Conservation (phyloP, 345 rosid species). For the Lepidium didymum region DNA sequence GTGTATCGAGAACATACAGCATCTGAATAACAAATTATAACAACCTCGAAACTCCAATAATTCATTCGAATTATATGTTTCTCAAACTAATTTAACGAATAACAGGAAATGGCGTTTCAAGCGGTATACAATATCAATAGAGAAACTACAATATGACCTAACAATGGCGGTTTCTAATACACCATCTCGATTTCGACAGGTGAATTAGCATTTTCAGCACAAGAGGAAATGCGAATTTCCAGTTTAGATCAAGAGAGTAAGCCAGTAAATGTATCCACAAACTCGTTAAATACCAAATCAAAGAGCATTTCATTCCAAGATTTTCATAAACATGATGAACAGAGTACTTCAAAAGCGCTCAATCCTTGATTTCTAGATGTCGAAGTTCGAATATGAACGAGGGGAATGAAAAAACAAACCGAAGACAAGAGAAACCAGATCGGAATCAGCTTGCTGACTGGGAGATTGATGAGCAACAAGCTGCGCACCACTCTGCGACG, state of each 20-base stretch:
- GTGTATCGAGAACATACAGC: background rate
- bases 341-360: background rate
- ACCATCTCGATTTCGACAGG: background rate
- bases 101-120: background rate
- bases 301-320: background rate
- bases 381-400: background rate
- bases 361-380: background rate
- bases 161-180: background rate
- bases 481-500: constrained; percentile 31
- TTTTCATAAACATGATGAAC: background rate
- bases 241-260: background rate
- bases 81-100: background rate
- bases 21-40: background rate
- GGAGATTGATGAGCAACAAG: constrained; percentile 19
- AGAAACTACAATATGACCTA: background rate
- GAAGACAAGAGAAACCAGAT: constrained; percentile 53
- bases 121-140: background rate
- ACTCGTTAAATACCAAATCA: background rate
- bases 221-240: background rate
- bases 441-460: constrained; percentile 48
- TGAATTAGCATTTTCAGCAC: background rate
- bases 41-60: background rate
- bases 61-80: background rate
- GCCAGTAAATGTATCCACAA: background rate
- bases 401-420: constrained; percentile 34